Conservation (phyloP, 495 filamentous ascomycete genomes). For the Penicillium odoratum region DNA sequence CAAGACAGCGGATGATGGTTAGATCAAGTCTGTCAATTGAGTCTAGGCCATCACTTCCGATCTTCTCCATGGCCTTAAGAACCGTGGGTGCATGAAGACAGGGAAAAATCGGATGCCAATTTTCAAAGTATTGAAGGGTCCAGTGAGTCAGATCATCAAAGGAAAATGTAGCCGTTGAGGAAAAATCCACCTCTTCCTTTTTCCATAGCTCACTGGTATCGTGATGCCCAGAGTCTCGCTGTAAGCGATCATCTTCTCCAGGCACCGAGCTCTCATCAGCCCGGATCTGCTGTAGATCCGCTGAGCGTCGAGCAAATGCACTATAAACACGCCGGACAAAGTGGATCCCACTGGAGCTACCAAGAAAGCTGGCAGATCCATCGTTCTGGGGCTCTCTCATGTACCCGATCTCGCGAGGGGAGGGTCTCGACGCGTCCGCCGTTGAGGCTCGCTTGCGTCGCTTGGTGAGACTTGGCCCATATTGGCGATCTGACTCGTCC, state of each 20-base stretch:
- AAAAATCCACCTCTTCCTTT: conserved; percentile 27
- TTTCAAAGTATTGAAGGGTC: conserved; percentile 47
- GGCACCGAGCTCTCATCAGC: conserved; percentile 40
- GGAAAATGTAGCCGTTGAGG: conserved; percentile 10
- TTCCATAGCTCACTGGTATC: conserved; percentile 30
- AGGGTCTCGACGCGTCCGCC: conserved; percentile 18
- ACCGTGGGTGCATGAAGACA: conserved; percentile 46
- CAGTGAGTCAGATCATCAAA: conserved; percentile 40
- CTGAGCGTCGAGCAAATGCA: conserved; percentile 42
- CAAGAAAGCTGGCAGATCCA: conserved; percentile 42
- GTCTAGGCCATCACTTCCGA: conserved; percentile 24
- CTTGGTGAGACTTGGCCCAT: conserved; percentile 25
- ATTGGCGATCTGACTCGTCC: conserved; percentile 22
- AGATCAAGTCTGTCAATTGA: conserved; percentile 26
- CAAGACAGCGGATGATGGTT: conserved; percentile 45
- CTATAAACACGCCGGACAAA: conserved; percentile 49
- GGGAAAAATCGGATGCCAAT: conserved; percentile 52
- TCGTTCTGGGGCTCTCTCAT: conserved; percentile 40
- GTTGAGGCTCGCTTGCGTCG: conserved; percentile 32
- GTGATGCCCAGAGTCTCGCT: conserved; percentile 10
- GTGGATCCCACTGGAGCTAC: conserved; percentile 53
- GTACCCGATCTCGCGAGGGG: conserved; percentile 39
- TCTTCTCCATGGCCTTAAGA: conserved; percentile 36
- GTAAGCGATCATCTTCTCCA: conserved; percentile 48
- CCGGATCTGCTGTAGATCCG: conserved; percentile 30